Evolutionary conservation across 768 basidiomycete species (phyloP).

Genomic region (Auriscalpium vulgare): DNA sequence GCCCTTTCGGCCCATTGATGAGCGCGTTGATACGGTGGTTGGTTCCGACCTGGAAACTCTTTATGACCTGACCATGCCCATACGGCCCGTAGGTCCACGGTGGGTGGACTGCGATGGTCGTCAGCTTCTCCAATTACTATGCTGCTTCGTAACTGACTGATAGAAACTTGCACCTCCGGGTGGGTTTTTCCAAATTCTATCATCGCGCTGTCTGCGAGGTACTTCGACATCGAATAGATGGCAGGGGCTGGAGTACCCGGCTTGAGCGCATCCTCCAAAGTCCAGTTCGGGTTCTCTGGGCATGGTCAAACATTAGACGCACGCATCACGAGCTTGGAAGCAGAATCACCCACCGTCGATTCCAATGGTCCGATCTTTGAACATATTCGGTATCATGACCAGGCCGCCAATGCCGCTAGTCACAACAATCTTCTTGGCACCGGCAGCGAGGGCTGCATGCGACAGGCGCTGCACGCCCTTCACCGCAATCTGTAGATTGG

Average conservation of each 20-base stretch:
- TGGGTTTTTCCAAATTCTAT: constrained; percentile 18
- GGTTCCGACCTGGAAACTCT: constrained; percentile 6
- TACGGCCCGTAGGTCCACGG: constrained; percentile 22
- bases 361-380: not conserved
- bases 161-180: constrained; percentile 14
- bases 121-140: too few relatives aligned
- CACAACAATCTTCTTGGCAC: not conserved
- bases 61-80: constrained; percentile 9
- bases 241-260: constrained; percentile 15
- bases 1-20: constrained; percentile 9
- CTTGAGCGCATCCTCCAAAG: constrained; percentile 22
- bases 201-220: constrained; percentile 14
- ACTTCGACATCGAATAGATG: constrained; percentile 30
- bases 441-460: not conserved
- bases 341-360: not conserved
- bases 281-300: constrained; percentile 27
- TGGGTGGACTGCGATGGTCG: constrained; percentile 18
- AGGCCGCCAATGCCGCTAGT: not conserved
- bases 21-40: constrained; percentile 17
- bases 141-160: constrained; percentile 7
- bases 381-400: not conserved
- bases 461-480: not conserved
- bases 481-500: not conserved
- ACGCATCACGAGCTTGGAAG: not conserved
- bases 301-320: not conserved